These are phyloP conservation scores for Clonostachys rosea DNA, from an alignment of 2,329 filamentous ascomycete genomes.

Conservation along the genomic window DNA sequence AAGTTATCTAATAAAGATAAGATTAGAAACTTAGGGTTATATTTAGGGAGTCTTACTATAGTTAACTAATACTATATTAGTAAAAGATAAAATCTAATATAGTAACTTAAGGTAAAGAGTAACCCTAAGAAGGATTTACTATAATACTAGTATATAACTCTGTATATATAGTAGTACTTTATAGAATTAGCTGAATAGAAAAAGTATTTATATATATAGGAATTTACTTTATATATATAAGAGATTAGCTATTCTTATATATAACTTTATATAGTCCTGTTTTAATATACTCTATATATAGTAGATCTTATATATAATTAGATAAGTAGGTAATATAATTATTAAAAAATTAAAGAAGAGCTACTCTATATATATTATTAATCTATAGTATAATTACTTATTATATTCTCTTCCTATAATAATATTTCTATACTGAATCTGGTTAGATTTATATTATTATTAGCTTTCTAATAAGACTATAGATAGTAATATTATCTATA, in stretches of 20 bases:
- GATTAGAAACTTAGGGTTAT: no score
- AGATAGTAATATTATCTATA: conserved; percentile 27
- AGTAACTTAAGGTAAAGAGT: background rate
- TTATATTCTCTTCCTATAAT: conserved; percentile 23
- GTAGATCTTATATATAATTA: no score
- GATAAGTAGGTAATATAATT: conserved; percentile 4
- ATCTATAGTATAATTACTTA: conserved; percentile 24
- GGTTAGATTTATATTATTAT: conserved; percentile 21
- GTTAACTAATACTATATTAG: background rate
- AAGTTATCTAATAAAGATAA: no score
- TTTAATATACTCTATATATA: no score
- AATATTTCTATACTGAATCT: conserved; percentile 25
- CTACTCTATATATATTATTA: conserved; percentile 7
- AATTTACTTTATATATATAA: background rate
- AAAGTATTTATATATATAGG: background rate
- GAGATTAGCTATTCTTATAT: background rate
- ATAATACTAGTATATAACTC: background rate
- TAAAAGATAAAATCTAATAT: no score
- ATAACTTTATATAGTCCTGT: no score
- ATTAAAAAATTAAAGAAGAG: conserved; percentile 1
- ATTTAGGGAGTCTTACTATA: no score
- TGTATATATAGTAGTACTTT: no score
- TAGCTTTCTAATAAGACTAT: conserved; percentile 14
- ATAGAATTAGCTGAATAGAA: no score
- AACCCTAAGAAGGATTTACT: background rate